phyloP scores from a whole-genome alignment of 192 early-diverging fungal species.

The Thoreauomyces humboldtii region DNA sequence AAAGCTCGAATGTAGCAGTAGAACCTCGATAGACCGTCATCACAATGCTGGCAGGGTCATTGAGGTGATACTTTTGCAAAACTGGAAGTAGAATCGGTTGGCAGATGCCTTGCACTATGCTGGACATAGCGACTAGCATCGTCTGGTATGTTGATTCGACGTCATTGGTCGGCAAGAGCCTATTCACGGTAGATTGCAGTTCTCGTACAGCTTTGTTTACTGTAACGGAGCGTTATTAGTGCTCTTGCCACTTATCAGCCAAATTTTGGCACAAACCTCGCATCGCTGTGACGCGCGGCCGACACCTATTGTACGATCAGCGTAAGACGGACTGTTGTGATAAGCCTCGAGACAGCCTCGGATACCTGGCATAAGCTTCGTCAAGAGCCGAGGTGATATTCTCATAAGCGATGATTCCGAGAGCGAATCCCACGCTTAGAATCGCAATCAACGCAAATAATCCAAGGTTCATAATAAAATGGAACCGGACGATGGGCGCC shows the following conservation, averaged over 20 bases:
- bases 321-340: too few relatives aligned
- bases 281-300: conserved; percentile 3
- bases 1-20: not conserved
- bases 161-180: not conserved
- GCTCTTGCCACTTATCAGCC: too few relatives aligned
- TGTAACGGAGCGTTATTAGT: too few relatives aligned
- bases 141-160: not conserved
- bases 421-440: conserved; percentile 6
- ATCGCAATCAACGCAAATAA: not conserved
- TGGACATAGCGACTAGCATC: not conserved
- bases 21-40: not conserved
- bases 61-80: conserved; percentile 3
- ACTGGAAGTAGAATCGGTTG: not conserved
- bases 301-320: too few relatives aligned
- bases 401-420: conserved; percentile 9
- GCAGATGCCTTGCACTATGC: not conserved
- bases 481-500: not conserved
- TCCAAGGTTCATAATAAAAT: conserved; percentile 5
- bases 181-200: not conserved
- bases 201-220: not conserved
- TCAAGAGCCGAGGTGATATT: conserved; percentile 1
- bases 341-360: too few relatives aligned
- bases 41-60: not conserved
- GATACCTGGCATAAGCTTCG: conserved; percentile 14
- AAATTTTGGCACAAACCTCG: conserved; percentile 9